Evolutionary conservation across 2,329 filamentous ascomycete species (phyloP), one percentile per base, ranked within the genome.

Genomic region (Colletotrichum sp.): DNA sequence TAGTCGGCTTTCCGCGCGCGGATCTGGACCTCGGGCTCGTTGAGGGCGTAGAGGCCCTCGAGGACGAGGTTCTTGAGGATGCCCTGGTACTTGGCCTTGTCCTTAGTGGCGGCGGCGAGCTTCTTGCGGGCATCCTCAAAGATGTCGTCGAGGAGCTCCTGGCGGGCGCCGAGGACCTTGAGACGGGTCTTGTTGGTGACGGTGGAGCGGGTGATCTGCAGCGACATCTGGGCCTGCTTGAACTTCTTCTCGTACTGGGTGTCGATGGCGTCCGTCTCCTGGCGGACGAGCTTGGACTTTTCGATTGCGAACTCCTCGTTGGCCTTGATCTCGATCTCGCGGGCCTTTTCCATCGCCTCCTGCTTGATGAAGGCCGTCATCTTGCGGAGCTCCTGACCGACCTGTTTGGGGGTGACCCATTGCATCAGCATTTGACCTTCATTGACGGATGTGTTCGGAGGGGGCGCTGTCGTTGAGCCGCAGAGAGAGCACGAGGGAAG

Each of bases 281-380:
- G 93, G 85, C 95, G 96, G 81, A 99, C 97, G 67, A 99, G 95
- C 90, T 98, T 98, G 82, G 96, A 97, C 89, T 99, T 99, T 86
- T 99, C 97, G 85, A 98, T 99, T 85, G 95, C 95, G 88, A 99
- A 99, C 87, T 99, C 97, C 87, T 99, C 96, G 89, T 99, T 96
- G 86, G 97, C 97, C 89, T 99, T 99, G 89, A 99, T 94, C 84
- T 97, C 93, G 87, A 99, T 99, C 88, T 99, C 97, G 85, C 95
- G 95, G 82, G 96, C 96, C 88, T 99, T 99, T 86, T 99, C 97
- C 83, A 94, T 92, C 76, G 97, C 97, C 89, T 99, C 97, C 89
- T 99, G 97, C 87, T 96, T 95, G 93, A 99, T 99, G 92, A 99
- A 99, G 85, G 96, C 96, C 76, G 97, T 99, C 97, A 99, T 99